Base-by-base conservation (phyloP, 1,139 yeast species). In the Yarrowia galli region DNA sequence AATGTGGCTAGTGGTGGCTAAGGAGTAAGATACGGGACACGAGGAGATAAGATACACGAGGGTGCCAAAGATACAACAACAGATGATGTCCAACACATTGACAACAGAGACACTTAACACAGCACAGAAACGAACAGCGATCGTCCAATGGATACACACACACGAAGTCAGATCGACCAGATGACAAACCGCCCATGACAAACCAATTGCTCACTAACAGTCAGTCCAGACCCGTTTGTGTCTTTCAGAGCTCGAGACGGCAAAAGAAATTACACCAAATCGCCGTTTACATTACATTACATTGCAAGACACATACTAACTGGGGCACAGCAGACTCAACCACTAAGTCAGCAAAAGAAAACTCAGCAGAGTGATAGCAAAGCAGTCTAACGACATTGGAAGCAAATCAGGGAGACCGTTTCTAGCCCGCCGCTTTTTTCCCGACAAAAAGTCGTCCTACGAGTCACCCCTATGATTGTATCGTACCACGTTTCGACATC, bases 1-100 rank as follows among this genome's bases (percentile, higher is more conserved):
- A n/a, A 15, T 35, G 60, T 53, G 60, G 60, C 43, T 53, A 28
- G 32, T 28, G 23, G 53, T 28, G 53, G 15, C 23, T 42, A 10
- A 4, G 4, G 45, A 42, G 15, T 28, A 5, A 40, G 43, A 40
- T 7, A 43, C 8, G 25, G 25, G 7, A 43, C 46, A 22, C 12
- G 28, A n/a, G 15, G 49, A 45, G 49, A n/a, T 46, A 16, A 16
- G 35, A 25, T 9, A 16, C 16, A 8, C 23, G 23, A 20, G 10
- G 20, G 16, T 15, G 18, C n/a, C 12, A 35, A 35, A 18, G 4
- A 40, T 7, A 40, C 43, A 12, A n/a, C 43, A n/a, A 8, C 43
- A 23, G 32, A 23, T 46, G 22, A 5, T 4, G 6, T 12, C 9
- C 13, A 40, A 1, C 23, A 18, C 22, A 40, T 18, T 1, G n/a